Evolutionary conservation across 2,329 filamentous ascomycete species (phyloP).

Genomic region (Emmonsiellopsis sp.): DNA sequence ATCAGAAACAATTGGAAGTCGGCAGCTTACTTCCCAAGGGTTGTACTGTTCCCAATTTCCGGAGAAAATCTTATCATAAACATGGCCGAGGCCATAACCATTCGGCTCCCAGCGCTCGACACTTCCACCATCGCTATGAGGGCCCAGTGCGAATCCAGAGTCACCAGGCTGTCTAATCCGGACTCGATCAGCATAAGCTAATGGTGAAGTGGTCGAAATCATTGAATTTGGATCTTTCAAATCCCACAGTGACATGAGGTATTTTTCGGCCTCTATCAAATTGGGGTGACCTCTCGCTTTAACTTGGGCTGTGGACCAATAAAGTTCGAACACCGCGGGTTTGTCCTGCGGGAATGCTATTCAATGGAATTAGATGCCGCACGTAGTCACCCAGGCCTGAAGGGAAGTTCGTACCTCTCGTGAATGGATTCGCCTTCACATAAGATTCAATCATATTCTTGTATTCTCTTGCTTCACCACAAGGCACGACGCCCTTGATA

Average conservation of each 20-base stretch:
- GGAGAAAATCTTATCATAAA: constrained; percentile 64
- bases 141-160: constrained; percentile 58
- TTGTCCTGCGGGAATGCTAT: constrained; percentile 54
- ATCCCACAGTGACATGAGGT: constrained; percentile 58
- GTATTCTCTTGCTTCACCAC: constrained; percentile 52
- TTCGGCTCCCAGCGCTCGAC: constrained; percentile 64
- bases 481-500: constrained; percentile 55
- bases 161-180: constrained; percentile 66
- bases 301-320: constrained; percentile 63
- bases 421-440: constrained; percentile 25
- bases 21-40: constrained; percentile 65
- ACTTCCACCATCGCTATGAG: constrained; percentile 64
- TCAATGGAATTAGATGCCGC: too few relatives aligned
- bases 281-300: constrained; percentile 58
- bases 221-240: constrained; percentile 19
- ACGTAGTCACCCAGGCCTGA: too few relatives aligned
- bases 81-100: constrained; percentile 52
- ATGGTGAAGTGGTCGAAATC: constrained; percentile 47
- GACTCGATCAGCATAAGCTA: constrained; percentile 62
- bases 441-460: constrained; percentile 59
- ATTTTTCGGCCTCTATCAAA: constrained; percentile 50
- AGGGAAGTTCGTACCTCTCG: background rate
- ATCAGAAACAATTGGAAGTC: constrained; percentile 60
- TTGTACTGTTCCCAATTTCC: constrained; percentile 76
- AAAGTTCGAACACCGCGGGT: constrained; percentile 65